Evolutionary conservation across 331 rosid species (phyloP).

Genomic region (Quercus tomentella): DNA sequence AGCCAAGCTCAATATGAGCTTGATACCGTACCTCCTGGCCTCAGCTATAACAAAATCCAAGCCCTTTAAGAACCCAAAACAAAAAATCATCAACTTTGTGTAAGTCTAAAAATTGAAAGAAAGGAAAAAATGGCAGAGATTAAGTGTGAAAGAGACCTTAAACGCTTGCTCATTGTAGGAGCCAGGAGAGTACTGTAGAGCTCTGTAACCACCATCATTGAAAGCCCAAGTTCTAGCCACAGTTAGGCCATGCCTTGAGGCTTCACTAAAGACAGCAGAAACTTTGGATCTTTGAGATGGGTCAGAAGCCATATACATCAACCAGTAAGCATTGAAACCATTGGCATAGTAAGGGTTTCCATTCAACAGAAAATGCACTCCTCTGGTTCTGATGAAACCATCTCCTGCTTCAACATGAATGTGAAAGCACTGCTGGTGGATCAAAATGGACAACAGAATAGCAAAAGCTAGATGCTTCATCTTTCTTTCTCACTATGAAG

Average conservation of each 20-base stretch:
- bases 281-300: conserved; percentile 80
- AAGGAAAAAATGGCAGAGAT: neutral
- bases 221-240: conserved; percentile 99
- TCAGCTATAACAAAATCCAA: conserved; percentile 80
- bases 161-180: conserved; percentile 80
- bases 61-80: conserved; percentile 50
- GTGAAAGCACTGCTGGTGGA: conserved; percentile 30
- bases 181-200: conserved; percentile 86
- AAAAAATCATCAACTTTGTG: neutral
- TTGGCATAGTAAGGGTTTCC: conserved; percentile 81
- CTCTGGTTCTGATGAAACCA: conserved; percentile 69
- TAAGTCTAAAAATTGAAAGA: neutral
- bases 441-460: conserved; percentile 40
- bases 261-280: conserved; percentile 65
- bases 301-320: conserved; percentile 81
- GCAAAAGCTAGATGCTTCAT: conserved; percentile 55
- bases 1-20: conserved; percentile 85
- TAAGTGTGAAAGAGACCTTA: conserved; percentile 34
- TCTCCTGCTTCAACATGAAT: conserved; percentile 53
- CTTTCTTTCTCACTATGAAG: conserved; percentile 10
- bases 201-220: conserved; percentile 85
- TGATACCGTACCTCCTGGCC: conserved; percentile 79
- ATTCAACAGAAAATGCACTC: conserved; percentile 68
- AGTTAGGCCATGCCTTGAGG: conserved; percentile 67
- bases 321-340: conserved; percentile 95